Evolutionary conservation across 2,329 filamentous ascomycete genomes (phyloP).

Genomic region (Fusarium nanum): DNA sequence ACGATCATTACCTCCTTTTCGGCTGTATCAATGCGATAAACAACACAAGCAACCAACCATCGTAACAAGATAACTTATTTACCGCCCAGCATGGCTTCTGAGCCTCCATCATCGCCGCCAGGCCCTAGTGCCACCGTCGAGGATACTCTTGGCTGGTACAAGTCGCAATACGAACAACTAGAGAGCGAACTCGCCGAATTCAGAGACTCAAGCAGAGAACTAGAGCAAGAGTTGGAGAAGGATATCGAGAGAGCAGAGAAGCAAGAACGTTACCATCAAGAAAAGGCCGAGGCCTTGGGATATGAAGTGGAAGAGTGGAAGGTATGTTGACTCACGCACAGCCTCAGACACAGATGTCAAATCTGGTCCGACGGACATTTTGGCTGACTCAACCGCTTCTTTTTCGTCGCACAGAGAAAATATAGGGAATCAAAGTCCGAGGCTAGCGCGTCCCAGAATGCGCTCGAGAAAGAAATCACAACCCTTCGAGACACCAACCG

Average conservation of each 20-base stretch:
- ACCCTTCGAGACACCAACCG: conserved; percentile 86
- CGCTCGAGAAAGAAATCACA: conserved; percentile 95
- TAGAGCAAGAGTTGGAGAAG: conserved; percentile 94
- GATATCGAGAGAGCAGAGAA: conserved; percentile 97
- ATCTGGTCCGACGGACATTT: background rate
- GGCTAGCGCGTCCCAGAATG: conserved; percentile 83
- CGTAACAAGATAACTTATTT: conserved; percentile 18
- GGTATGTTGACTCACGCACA: conserved; percentile 63
- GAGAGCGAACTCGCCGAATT: conserved; percentile 94
- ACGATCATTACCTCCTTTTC: conserved; percentile 23
- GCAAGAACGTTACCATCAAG: conserved; percentile 84
- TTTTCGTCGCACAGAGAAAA: conserved; percentile 73
- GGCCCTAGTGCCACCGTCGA: conserved; percentile 67
- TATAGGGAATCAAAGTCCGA: conserved; percentile 95
- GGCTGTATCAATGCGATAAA: conserved; percentile 30
- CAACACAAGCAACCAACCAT: conserved; percentile 24
- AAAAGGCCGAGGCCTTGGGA: conserved; percentile 84
- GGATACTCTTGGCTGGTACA: conserved; percentile 93
- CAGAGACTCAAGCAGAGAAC: conserved; percentile 90
- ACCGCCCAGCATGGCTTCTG: conserved; percentile 59
- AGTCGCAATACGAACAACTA: conserved; percentile 91
- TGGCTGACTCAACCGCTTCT: conserved; percentile 31
- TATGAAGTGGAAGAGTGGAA: conserved; percentile 99
- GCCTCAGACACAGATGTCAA: background rate
- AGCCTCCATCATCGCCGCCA: conserved; percentile 72